phyloP scores from a whole-genome alignment of 352 stramenopile genomes.

The Aphanomyces euteiches region DNA sequence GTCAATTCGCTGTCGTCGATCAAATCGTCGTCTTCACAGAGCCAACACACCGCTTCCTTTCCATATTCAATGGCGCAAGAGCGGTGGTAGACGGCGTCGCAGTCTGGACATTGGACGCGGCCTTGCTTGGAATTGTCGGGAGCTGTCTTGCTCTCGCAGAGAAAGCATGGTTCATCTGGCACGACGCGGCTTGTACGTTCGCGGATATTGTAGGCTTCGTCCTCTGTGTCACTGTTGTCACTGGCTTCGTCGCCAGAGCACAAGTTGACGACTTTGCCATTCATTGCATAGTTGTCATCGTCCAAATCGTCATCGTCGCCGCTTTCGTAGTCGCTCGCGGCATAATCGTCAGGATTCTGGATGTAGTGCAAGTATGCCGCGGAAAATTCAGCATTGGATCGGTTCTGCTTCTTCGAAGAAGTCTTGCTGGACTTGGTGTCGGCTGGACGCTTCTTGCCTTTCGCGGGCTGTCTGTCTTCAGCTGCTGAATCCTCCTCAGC shows the following conservation, averaged over 20 bases:
- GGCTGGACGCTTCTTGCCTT: neutral
- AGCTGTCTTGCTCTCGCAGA: constrained; percentile 2
- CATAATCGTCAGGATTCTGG: neutral
- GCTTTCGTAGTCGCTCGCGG: neutral
- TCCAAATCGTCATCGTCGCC: neutral
- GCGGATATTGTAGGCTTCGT: neutral
- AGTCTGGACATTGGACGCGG: neutral
- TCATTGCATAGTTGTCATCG: neutral
- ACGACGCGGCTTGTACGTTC: neutral
- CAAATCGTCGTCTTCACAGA: constrained; percentile 65
- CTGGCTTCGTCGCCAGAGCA: constrained; percentile 1
- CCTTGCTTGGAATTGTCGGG: neutral
- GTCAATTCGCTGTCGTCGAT: constrained; percentile 76
- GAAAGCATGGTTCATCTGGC: neutral
- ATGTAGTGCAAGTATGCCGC: neutral
- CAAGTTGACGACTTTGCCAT: neutral
- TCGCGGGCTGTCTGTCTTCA: neutral
- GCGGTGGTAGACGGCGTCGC: constrained; percentile 49
- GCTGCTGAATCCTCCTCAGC: constrained; percentile 1
- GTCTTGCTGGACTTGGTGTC: neutral
- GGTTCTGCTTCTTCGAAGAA: neutral
- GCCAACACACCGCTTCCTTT: constrained; percentile 66
- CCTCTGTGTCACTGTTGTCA: neutral
- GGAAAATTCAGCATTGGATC: neutral
- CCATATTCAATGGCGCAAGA: constrained; percentile 66